Base-by-base conservation (phyloP, 441 rosid genomes). In the Jatropha podagrica region DNA sequence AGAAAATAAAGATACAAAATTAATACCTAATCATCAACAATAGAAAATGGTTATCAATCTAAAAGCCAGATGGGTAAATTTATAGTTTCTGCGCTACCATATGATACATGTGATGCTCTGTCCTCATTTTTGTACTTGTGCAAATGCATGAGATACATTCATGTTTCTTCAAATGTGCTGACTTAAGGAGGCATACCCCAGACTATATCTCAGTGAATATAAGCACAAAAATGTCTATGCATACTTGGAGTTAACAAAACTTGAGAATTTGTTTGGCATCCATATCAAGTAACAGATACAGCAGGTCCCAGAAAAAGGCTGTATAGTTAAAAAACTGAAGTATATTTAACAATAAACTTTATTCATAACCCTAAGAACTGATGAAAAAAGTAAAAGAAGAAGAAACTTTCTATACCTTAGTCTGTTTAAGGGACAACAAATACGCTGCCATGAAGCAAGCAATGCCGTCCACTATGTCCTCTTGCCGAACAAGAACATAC, bases 401-500 rank as follows among this genome's bases (percentile, higher is more conserved):
- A 65, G 17, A 37, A 71, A 70, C 13, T 37, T 49, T 65, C 26
- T 80, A 78, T 83, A 90, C 98, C 96, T 93, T 92, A 15, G 99
- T 89, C 83, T 90, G 91, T 80, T 95, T 88, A 85, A 92, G 87
- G 75, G 99, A 93, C 63, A 88, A 79, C 77, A 95, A 74, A 86
- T 92, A 93, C 20, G 97, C 90, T 67, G 98, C 97, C 97, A 89
- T 91, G 88, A 91, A 95, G 83, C 95, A 88, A 2, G 99, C 96
- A n/a, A 95, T 85, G 74, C 96, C 96, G 7, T 95, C 99, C 44
- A 91, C 91, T 80, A 95, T 92, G 86, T 95, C 99, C 86, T 95
- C 99, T 86, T 92, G 89, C 77, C 89, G 91, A 80, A 93, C 99
- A 75, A 93, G 83, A 55, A 93, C 96, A 83, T 91, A 95, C 77